Conservation (phyloP, 169 alveolate genomes). For the Plasmodium berghei region DNA sequence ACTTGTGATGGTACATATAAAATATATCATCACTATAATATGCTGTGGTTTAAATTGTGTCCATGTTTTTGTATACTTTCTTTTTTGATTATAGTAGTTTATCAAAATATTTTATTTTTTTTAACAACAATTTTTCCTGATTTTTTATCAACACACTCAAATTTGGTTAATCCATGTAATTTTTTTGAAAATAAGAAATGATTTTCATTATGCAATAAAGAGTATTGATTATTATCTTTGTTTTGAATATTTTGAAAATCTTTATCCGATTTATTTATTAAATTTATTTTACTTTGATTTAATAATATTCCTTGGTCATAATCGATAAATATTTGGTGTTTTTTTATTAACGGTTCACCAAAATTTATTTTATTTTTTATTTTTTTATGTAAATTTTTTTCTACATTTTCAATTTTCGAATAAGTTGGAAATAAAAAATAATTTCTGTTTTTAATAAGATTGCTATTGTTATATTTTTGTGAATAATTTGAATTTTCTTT, state of each 20-base stretch:
- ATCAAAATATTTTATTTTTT: not conserved
- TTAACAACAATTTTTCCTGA: slow-evolving; percentile 40
- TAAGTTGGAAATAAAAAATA: slow-evolving; percentile 36
- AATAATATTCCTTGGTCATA: slow-evolving; percentile 22
- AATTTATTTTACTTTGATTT: slow-evolving; percentile 5
- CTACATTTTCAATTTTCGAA: slow-evolving; percentile 34
- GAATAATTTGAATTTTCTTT: not conserved
- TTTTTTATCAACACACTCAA: slow-evolving; percentile 35
- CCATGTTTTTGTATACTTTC: too few species aligned
- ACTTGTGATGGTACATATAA: too few species aligned
- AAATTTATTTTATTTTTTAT: slow-evolving; percentile 15
- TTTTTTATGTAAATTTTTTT: slow-evolving; percentile 20
- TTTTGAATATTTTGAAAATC: not conserved
- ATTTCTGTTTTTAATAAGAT: slow-evolving; percentile 12
- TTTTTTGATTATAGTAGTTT: too few species aligned
- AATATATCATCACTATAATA: too few species aligned
- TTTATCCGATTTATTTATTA: not conserved
- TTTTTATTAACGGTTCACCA: slow-evolving; percentile 53
- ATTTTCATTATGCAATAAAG: not conserved
- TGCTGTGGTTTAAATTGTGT: too few species aligned
- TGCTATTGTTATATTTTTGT: not conserved
- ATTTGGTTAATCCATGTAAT: slow-evolving; percentile 63
- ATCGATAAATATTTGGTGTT: slow-evolving; percentile 48
- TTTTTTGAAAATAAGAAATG: slow-evolving; percentile 21
- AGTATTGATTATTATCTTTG: not conserved